phyloP scores from a whole-genome alignment of 2,329 filamentous ascomycete species.

The Thelonectria rubi region DNA sequence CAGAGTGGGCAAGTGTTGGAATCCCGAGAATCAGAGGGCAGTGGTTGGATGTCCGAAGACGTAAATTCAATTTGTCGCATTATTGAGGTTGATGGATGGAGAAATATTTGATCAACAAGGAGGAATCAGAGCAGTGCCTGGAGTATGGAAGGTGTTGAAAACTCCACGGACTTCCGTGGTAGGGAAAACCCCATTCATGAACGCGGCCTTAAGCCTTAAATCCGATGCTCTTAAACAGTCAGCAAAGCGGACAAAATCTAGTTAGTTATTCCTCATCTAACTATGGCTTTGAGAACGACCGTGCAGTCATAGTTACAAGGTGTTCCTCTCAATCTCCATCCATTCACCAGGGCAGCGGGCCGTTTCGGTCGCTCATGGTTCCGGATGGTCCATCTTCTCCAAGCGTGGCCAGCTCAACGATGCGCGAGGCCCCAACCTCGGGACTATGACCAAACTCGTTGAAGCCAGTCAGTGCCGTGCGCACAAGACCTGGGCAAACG shows the following conservation, averaged over 20 bases:
- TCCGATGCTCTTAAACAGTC: not conserved
- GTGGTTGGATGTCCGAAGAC: not conserved
- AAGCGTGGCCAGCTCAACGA: constrained; percentile 42
- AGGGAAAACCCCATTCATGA: not conserved
- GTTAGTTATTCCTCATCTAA: not conserved
- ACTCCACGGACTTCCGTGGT: not conserved
- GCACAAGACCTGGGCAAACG: constrained; percentile 48
- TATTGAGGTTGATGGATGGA: not conserved
- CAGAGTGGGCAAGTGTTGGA: constrained; percentile 33
- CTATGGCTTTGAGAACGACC: not conserved
- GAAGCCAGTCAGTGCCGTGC: constrained; percentile 38
- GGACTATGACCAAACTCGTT: constrained; percentile 21
- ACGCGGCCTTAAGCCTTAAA: not conserved
- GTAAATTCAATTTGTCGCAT: not conserved
- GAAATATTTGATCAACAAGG: not conserved
- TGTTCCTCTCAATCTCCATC: not conserved
- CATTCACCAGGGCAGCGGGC: constrained; percentile 30
- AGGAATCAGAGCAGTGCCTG: not conserved
- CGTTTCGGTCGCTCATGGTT: constrained; percentile 39
- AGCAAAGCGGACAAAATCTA: not conserved
- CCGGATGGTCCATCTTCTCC: constrained; percentile 41
- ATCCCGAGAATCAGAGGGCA: not conserved
- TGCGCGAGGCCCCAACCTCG: constrained; percentile 37
- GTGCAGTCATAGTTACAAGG: too few relatives aligned
- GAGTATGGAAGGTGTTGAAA: not conserved